Evolutionary conservation across 306 rosid species (phyloP).

Genomic region (Senna tora): DNA sequence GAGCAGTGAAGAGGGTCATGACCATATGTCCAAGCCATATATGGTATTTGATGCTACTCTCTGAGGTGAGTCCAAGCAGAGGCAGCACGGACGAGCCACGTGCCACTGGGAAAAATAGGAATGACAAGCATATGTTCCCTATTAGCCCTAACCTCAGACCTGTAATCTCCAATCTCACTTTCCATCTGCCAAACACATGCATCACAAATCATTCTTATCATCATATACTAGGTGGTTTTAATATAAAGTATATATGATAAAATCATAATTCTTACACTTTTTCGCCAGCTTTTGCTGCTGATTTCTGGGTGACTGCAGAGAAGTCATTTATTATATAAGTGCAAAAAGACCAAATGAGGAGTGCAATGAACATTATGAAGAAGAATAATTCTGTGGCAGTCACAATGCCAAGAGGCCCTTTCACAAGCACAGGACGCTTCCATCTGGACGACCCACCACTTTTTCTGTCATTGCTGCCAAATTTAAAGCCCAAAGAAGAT

Average conservation of each 20-base stretch:
- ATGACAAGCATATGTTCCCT: conserved; percentile 64
- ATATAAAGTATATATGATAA: too few species aligned
- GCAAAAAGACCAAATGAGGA: conserved; percentile 63
- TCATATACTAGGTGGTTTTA: too few species aligned
- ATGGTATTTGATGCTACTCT: conserved; percentile 74
- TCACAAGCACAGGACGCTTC: conserved; percentile 58
- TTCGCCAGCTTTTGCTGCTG: conserved; percentile 45
- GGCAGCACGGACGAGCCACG: conserved; percentile 79
- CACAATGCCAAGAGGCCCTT: conserved; percentile 91
- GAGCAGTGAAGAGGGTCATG: conserved; percentile 74
- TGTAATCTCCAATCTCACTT: conserved; percentile 45
- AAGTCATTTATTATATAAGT: conserved; percentile 42
- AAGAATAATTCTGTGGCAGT: conserved; percentile 59
- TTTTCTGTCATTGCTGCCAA: background rate
- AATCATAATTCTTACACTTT: conserved; percentile 52
- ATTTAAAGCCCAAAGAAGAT: too few species aligned
- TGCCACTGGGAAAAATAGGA: conserved; percentile 74
- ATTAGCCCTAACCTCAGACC: conserved; percentile 51
- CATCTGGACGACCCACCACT: conserved; percentile 31
- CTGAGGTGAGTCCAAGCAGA: conserved; percentile 69
- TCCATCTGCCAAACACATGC: conserved; percentile 66
- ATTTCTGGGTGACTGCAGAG: conserved; percentile 38
- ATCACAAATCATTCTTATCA: too few species aligned
- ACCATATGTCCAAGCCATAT: conserved; percentile 74
- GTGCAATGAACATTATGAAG: conserved; percentile 69